A percentile compares a stretch with the other conserved stretches of the same genome.
phyloP scores from a whole-genome alignment of 306 rosid genomes.

The Vigna unguiculata region DNA sequence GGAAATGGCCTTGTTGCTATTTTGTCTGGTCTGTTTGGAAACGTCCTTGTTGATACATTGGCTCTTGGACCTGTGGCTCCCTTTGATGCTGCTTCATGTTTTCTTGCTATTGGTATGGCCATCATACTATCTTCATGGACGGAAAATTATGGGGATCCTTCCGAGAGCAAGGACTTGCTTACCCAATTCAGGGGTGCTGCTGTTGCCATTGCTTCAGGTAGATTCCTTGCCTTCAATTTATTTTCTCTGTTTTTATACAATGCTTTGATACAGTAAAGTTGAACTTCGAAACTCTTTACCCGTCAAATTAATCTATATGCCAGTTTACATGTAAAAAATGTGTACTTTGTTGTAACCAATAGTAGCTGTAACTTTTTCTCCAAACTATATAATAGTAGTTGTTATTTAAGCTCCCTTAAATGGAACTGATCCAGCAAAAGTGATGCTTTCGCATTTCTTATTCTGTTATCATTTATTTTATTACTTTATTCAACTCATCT shows the following conservation, averaged over 20 bases:
- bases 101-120: conserved; percentile 93
- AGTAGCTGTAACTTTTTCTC: background rate
- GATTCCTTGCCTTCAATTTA: conserved; percentile 19
- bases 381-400: background rate
- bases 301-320: background rate
- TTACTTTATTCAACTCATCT: conserved; percentile 27
- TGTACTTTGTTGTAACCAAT: conserved; percentile 13
- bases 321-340: background rate
- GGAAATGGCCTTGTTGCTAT: conserved; percentile 96
- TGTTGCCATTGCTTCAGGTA: conserved; percentile 97
- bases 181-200: conserved; percentile 93
- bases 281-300: conserved; percentile 21
- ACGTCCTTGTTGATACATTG: conserved; percentile 82
- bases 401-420: conserved; percentile 8
- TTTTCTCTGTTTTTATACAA: conserved; percentile 28
- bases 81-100: conserved; percentile 97
- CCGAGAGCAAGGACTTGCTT: conserved; percentile 84
- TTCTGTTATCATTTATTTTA: conserved; percentile 13
- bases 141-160: conserved; percentile 86
- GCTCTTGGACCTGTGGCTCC: conserved; percentile 96
- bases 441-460: conserved; percentile 21
- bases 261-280: conserved; percentile 36
- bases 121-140: conserved; percentile 82
- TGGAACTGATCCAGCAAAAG: conserved; percentile 6
- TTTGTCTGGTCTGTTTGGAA: conserved; percentile 86